Conservation (phyloP, 1,284 basidiomycete species). For the Rhodotorula sp. region DNA sequence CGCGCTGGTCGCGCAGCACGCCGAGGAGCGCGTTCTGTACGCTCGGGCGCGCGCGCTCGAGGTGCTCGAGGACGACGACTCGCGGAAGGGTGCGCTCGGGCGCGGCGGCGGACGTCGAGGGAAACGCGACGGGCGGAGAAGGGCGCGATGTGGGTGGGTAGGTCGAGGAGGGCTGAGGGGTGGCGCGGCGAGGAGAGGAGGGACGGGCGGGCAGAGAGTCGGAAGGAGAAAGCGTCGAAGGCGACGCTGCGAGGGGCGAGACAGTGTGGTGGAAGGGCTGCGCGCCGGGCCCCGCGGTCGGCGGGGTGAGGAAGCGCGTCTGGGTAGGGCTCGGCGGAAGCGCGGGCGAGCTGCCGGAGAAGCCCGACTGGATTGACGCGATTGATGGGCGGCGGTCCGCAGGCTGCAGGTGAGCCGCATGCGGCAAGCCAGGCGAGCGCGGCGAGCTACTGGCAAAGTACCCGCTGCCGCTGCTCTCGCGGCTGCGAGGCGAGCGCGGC, state of each 20-base stretch:
- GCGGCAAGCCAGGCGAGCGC: not conserved
- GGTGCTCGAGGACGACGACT: slow-evolving; percentile 67
- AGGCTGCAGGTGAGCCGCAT: not conserved
- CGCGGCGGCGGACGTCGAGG: not conserved
- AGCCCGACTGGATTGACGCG: not conserved
- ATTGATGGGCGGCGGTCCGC: slow-evolving; percentile 3
- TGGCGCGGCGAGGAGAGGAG: not conserved
- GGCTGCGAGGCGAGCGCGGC: not conserved
- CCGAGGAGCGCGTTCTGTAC: slow-evolving; percentile 64
- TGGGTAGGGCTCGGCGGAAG: not conserved
- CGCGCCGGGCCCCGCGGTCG: not conserved
- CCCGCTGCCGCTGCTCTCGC: not conserved
- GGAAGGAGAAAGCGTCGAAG: not conserved
- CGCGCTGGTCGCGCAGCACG: slow-evolving; percentile 59
- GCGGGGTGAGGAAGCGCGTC: not conserved
- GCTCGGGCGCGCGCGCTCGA: slow-evolving; percentile 62
- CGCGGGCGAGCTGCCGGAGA: not conserved
- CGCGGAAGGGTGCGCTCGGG: slow-evolving; percentile 52
- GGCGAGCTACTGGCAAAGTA: not conserved
- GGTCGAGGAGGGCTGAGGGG: not conserved
- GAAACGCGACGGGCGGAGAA: not conserved
- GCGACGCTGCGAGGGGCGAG: not conserved
- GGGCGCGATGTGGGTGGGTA: not conserved
- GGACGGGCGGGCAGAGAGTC: not conserved
- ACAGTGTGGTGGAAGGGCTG: not conserved